A percentile compares a stretch with the other conserved stretches of the same genome.
These are phyloP conservation scores for Quercus engelmannii DNA, from an alignment of 306 rosid genomes.

Conservation along the genomic window DNA sequence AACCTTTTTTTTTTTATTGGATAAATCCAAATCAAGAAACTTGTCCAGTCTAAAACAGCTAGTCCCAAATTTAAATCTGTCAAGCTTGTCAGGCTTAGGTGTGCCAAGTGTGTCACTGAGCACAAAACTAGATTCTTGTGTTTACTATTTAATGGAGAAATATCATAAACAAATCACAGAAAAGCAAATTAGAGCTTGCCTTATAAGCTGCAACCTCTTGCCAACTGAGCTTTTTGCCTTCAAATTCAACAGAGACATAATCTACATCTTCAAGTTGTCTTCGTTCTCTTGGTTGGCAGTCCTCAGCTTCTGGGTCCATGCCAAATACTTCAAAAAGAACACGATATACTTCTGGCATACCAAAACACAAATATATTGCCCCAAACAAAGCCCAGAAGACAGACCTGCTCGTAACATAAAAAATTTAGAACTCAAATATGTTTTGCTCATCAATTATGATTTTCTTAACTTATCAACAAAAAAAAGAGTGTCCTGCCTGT, in stretches of 20 bases:
- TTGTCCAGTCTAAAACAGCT: neutral
- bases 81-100: conserved; percentile 3
- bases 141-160: conserved; percentile 1
- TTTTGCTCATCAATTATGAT: neutral
- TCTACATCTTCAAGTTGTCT: conserved; percentile 96
- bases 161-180: conserved; percentile 6
- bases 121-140: neutral
- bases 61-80: neutral
- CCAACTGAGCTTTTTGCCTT: conserved; percentile 79
- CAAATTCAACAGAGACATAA: conserved; percentile 85
- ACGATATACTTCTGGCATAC: conserved; percentile 93
- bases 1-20: too few relatives aligned
- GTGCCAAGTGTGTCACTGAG: neutral
- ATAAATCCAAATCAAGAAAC: neutral
- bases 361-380: conserved; percentile 92
- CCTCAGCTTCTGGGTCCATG: conserved; percentile 89
- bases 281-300: conserved; percentile 78
- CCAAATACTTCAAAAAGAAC: conserved; percentile 98
- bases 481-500: neutral
- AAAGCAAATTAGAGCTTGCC: conserved; percentile 46
- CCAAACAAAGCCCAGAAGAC: conserved; percentile 98
- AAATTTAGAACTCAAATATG: conserved; percentile 9
- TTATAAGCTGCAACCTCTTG: conserved; percentile 82
- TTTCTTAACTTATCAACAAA: neutral
- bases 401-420: conserved; percentile 50